phyloP scores from a whole-genome alignment of 352 stramenopile species.

The Plasmopara muralis region DNA sequence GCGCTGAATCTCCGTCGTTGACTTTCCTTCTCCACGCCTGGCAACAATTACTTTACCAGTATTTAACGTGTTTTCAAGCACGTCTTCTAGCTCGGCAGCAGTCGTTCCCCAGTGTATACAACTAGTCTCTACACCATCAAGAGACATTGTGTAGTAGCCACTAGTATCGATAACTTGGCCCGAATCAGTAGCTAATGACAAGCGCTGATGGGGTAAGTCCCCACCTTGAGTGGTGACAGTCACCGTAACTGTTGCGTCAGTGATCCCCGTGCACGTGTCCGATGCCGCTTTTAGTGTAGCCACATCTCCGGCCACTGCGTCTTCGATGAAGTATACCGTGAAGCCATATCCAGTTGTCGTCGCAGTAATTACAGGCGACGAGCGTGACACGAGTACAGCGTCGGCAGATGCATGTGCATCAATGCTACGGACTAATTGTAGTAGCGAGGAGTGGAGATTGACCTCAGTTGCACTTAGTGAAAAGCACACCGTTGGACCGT shows the following conservation, averaged over 20 bases:
- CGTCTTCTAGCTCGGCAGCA: constrained; percentile 34
- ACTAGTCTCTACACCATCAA: constrained; percentile 22
- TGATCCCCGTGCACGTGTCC: constrained; percentile 24
- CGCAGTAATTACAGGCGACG: constrained; percentile 24
- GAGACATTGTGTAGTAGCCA: constrained; percentile 51
- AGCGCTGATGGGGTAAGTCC: constrained; percentile 63
- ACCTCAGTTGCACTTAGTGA: constrained; percentile 21
- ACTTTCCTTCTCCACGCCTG: constrained; percentile 45
- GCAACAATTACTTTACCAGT: constrained; percentile 57
- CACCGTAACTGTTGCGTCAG: constrained; percentile 24
- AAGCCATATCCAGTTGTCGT: constrained; percentile 73
- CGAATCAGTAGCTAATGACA: constrained; percentile 80
- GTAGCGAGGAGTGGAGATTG: constrained; percentile 4
- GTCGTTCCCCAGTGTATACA: constrained; percentile 59
- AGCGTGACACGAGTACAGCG: constrained; percentile 49
- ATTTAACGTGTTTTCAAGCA: constrained; percentile 36
- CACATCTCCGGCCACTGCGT: constrained; percentile 78
- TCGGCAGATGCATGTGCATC: constrained; percentile 11
- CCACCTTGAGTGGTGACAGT: constrained; percentile 69
- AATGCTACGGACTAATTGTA: constrained; percentile 12
- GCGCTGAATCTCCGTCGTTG: constrained; percentile 58
- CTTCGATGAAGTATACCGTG: constrained; percentile 89
- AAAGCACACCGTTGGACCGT: constrained; percentile 31
- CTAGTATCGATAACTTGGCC: constrained; percentile 51
- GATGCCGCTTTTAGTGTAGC: constrained; percentile 22